These are phyloP conservation scores for Cutaneotrichosporon sp. DNA, from an alignment of 1,284 basidiomycete species.

Conservation along the genomic window DNA sequence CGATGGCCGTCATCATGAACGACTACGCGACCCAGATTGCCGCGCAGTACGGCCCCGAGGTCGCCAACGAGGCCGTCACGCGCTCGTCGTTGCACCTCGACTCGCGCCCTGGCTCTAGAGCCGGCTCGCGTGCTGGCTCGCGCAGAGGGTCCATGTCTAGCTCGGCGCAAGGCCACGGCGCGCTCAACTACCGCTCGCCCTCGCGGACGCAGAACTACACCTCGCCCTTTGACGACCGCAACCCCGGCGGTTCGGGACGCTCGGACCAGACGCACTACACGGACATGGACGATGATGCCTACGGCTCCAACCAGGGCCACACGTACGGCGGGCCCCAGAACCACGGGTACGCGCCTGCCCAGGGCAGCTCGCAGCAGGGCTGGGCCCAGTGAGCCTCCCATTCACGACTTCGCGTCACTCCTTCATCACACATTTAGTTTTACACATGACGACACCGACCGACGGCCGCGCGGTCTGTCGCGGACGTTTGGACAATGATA, in stretches of 20 bases:
- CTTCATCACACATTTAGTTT: background rate
- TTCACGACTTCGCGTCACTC: background rate
- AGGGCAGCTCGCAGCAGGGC: background rate
- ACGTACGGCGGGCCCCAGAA: background rate
- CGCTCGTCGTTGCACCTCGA: conserved; percentile 43
- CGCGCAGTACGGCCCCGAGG: conserved; percentile 48
- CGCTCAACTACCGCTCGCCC: background rate
- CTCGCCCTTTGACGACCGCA: conserved; percentile 20
- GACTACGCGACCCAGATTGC: conserved; percentile 62
- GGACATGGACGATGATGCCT: conserved; percentile 9
- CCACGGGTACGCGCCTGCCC: background rate
- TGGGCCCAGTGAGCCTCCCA: background rate
- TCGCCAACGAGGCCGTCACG: conserved; percentile 46
- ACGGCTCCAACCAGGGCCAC: conserved; percentile 11
- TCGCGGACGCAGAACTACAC: conserved; percentile 12
- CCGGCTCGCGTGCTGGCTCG: conserved; percentile 18
- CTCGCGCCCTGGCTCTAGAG: conserved; percentile 20
- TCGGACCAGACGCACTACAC: conserved; percentile 14
- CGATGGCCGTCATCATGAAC: conserved; percentile 72
- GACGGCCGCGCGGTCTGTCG: background rate
- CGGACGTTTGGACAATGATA: conserved; percentile 8
- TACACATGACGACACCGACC: conserved; percentile 1
- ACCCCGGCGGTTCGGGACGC: conserved; percentile 1
- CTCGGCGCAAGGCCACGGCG: conserved; percentile 7
- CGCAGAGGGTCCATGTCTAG: conserved; percentile 19